Evolutionary conservation across 345 rosid genomes (phyloP).

Genomic region (Kandelia obovata): DNA sequence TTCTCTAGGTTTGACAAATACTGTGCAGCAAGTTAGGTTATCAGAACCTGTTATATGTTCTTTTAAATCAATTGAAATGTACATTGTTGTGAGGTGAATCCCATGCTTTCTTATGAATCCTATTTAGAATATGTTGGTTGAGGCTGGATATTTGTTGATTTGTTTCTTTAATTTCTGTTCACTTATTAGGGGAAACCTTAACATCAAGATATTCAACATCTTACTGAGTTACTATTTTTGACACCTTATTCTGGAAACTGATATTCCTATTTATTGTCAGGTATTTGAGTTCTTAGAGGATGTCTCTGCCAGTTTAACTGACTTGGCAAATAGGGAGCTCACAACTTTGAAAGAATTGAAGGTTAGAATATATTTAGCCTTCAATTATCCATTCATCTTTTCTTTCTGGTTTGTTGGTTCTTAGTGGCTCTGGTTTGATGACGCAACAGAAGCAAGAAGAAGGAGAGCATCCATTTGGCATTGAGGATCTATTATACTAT

Average conservation of each 20-base stretch:
- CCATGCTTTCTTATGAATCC: too few relatives aligned
- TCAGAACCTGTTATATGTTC: too few relatives aligned
- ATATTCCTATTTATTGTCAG: constrained; percentile 34
- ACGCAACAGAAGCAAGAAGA: constrained; percentile 74
- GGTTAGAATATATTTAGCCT: constrained; percentile 39
- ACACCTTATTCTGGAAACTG: constrained; percentile 5
- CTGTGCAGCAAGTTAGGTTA: too few relatives aligned
- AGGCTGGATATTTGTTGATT: neutral
- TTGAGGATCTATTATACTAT: constrained; percentile 80
- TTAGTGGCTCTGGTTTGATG: constrained; percentile 21
- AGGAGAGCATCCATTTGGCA: constrained; percentile 77
- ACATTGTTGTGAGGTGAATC: neutral
- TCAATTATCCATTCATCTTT: constrained; percentile 15
- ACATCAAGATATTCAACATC: too few relatives aligned
- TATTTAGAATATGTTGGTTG: neutral
- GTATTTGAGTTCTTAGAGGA: constrained; percentile 87
- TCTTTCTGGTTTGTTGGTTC: constrained; percentile 5
- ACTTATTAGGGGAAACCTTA: neutral
- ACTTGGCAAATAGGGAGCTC: constrained; percentile 68
- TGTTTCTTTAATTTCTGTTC: neutral
- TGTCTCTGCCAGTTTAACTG: constrained; percentile 70
- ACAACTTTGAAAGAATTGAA: constrained; percentile 69
- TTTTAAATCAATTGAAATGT: too few relatives aligned
- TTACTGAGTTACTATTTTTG: neutral
- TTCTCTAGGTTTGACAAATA: neutral